These are phyloP conservation scores for Akanthomyces lecanii DNA, from an alignment of 2,329 filamentous ascomycete genomes.

Conservation along the genomic window DNA sequence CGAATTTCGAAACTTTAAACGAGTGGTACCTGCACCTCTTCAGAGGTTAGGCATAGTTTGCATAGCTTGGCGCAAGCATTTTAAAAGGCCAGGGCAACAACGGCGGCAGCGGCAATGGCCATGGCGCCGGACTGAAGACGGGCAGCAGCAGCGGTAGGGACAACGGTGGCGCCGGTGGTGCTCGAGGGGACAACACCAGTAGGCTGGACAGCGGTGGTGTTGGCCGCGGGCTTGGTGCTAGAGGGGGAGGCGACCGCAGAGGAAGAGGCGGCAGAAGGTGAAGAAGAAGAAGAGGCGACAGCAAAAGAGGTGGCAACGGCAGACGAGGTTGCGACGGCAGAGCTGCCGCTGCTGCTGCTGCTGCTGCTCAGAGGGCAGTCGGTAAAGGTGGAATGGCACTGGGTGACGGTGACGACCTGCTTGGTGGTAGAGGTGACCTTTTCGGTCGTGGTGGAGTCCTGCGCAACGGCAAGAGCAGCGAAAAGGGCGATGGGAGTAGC, in stretches of 20 bases:
- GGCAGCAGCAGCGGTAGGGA: slow-evolving; percentile 31
- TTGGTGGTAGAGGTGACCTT: slow-evolving; percentile 43
- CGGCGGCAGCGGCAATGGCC: slow-evolving; percentile 29
- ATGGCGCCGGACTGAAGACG: slow-evolving; percentile 36
- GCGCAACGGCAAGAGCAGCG: slow-evolving; percentile 37
- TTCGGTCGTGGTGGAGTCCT: slow-evolving; percentile 34
- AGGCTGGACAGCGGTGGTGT: slow-evolving; percentile 15
- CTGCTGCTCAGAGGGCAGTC: slow-evolving; percentile 39
- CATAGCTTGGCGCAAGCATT: too few relatives aligned
- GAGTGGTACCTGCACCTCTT: background rate
- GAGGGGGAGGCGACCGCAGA: slow-evolving; percentile 1
- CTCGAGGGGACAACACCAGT: background rate
- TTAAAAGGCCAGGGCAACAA: slow-evolving; percentile 13
- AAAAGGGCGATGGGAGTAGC: slow-evolving; percentile 39
- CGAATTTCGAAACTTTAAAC: slow-evolving; percentile 17
- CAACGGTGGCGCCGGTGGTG: slow-evolving; percentile 20
- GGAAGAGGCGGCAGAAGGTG: background rate
- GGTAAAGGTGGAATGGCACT: slow-evolving; percentile 41
- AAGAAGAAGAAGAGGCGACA: background rate
- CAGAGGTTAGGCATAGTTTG: background rate
- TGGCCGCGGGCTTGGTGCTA: background rate
- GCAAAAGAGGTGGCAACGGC: background rate
- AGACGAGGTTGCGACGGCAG: slow-evolving; percentile 17
- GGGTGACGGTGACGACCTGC: slow-evolving; percentile 43
- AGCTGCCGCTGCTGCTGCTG: slow-evolving; percentile 23